Percentiles rank a stretch among this genome's conserved stretches.
Conservation (phyloP, 2,329 filamentous ascomycete genomes). For the Paracoccidioides lutzii region DNA sequence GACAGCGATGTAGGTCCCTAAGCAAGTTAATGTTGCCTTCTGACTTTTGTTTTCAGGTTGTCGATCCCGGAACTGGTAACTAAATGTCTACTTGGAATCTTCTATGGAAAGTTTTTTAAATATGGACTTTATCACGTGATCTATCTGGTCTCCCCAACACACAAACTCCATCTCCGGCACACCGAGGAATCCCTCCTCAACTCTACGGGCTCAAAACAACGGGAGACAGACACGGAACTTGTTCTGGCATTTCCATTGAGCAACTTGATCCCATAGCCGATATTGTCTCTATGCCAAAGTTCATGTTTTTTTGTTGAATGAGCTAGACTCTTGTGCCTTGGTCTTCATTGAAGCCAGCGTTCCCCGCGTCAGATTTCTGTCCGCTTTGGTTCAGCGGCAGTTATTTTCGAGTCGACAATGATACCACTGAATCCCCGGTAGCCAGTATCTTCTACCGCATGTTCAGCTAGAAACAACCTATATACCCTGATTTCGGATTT, state of each 20-base stretch:
- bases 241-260: background rate
- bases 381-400: background rate
- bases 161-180: no score
- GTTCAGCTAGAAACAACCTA: background rate
- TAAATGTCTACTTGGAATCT: no score
- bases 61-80: no score
- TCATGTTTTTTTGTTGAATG: background rate
- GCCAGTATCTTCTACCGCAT: background rate
- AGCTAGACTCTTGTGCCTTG: background rate
- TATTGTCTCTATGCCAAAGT: background rate
- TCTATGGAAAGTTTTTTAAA: no score
- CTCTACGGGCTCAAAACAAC: no score
- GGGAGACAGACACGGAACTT: background rate
- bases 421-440: background rate
- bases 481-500: no score
- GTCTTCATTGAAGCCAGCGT: background rate
- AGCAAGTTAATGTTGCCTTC: no score
- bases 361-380: background rate
- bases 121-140: no score
- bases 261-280: background rate
- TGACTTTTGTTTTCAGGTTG: no score
- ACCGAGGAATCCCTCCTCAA: no score
- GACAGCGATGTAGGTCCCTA: no score
- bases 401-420: background rate
- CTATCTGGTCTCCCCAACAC: no score